These are phyloP conservation scores for Trametes villosa DNA, from an alignment of 768 basidiomycete genomes.

Conservation along the genomic window DNA sequence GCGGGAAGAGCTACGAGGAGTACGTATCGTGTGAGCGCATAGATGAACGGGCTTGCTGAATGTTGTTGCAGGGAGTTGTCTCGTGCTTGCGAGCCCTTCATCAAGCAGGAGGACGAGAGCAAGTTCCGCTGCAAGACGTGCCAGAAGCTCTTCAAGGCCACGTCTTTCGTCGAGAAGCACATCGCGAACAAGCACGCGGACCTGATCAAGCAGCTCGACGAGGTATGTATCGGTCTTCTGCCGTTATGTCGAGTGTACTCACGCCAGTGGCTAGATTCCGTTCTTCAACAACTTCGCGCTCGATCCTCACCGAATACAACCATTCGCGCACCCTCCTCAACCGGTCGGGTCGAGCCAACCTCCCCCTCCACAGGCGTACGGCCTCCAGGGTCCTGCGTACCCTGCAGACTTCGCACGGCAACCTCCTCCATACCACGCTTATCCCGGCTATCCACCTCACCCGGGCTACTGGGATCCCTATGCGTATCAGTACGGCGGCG, in stretches of 20 bases:
- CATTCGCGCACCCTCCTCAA: slow-evolving; percentile 79
- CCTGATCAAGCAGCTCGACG: slow-evolving; percentile 79
- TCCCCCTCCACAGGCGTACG: slow-evolving; percentile 85
- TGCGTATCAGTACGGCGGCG: slow-evolving; percentile 44
- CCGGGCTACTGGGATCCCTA: slow-evolving; percentile 52
- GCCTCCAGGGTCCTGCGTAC: slow-evolving; percentile 63
- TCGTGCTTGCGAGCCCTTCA: slow-evolving; percentile 74
- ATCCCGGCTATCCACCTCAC: slow-evolving; percentile 43
- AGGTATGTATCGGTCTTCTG: slow-evolving; percentile 53
- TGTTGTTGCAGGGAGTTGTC: slow-evolving; percentile 68
- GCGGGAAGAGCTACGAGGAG: slow-evolving; percentile 91
- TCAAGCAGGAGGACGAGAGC: slow-evolving; percentile 96
- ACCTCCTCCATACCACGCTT: slow-evolving; percentile 48
- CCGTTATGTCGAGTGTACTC: neutral
- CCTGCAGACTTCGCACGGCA: slow-evolving; percentile 40
- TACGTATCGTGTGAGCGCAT: slow-evolving; percentile 46
- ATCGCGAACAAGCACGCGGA: slow-evolving; percentile 94
- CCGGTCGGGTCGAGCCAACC: slow-evolving; percentile 67
- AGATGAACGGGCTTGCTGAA: slow-evolving; percentile 6
- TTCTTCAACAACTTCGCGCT: slow-evolving; percentile 97
- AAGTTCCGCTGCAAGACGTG: slow-evolving; percentile 98
- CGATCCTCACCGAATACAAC: slow-evolving; percentile 91
- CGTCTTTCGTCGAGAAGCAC: slow-evolving; percentile 97
- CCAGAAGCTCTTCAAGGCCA: slow-evolving; percentile 96
- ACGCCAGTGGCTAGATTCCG: slow-evolving; percentile 57